Conservation (phyloP, 768 basidiomycete genomes). For the Psilocybe subaeruginosa region DNA sequence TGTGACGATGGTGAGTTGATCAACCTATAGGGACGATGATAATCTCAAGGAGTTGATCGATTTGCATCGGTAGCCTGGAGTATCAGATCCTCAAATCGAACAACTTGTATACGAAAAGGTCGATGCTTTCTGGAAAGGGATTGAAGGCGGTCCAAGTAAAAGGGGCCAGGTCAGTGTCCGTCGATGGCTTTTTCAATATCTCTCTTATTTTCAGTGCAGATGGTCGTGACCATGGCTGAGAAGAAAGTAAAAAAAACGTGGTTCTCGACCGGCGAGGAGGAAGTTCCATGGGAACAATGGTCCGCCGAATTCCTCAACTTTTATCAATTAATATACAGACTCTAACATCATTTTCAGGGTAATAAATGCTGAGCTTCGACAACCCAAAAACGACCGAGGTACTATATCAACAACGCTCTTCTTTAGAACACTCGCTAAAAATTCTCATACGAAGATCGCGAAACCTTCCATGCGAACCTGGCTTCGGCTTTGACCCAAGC, state of each 20-base stretch:
- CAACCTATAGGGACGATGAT: neutral
- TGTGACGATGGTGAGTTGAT: slow-evolving; percentile 74
- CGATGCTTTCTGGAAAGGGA: slow-evolving; percentile 75
- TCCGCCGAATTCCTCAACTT: slow-evolving; percentile 25
- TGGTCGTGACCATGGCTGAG: slow-evolving; percentile 76
- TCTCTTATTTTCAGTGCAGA: slow-evolving; percentile 38
- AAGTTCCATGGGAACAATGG: slow-evolving; percentile 90
- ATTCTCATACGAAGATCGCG: slow-evolving; percentile 33
- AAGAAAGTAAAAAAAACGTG: slow-evolving; percentile 78
- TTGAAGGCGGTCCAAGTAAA: slow-evolving; percentile 65
- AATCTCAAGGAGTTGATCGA: neutral
- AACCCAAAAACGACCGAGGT: slow-evolving; percentile 70
- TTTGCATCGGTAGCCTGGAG: slow-evolving; percentile 59
- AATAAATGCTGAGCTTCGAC: slow-evolving; percentile 79
- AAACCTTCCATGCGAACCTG: slow-evolving; percentile 60
- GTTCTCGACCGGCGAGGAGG: slow-evolving; percentile 81
- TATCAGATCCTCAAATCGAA: slow-evolving; percentile 74
- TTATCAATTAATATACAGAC: neutral
- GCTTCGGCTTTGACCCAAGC: slow-evolving; percentile 65
- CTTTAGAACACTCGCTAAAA: neutral
- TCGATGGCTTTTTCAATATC: neutral
- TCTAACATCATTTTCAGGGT: slow-evolving; percentile 47
- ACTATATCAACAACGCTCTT: neutral
- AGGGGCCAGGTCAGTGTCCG: slow-evolving; percentile 70
- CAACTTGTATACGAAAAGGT: slow-evolving; percentile 76